A percentile compares a stretch with the other conserved stretches of the same genome.
Conservation (phyloP, 768 basidiomycete species). For the Leucocoprinus leucothites region DNA sequence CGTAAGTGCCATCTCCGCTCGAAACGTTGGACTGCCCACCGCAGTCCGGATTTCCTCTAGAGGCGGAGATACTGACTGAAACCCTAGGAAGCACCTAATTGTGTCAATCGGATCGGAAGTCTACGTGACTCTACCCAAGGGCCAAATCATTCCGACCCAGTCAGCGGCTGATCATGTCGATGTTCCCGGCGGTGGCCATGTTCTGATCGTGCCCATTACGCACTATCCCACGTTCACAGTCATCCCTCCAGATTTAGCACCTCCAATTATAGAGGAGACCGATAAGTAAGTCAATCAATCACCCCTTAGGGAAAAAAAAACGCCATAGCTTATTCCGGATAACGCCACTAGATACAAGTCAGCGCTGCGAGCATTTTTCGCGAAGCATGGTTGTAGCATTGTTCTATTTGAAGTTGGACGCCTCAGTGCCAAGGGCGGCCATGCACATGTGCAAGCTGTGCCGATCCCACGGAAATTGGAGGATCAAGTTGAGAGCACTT, state of each 20-base stretch:
- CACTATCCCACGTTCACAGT: conserved; percentile 88
- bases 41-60: not conserved
- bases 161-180: conserved; percentile 41
- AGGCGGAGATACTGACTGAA: conserved; percentile 10
- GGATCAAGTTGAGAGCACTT: conserved; percentile 65
- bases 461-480: conserved; percentile 68
- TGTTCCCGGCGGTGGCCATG: conserved; percentile 95
- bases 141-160: conserved; percentile 86
- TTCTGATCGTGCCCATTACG: conserved; percentile 89
- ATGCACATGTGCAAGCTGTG: conserved; percentile 89
- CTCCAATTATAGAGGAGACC: conserved; percentile 78
- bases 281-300: conserved; percentile 46
- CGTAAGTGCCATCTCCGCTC: conserved; percentile 43
- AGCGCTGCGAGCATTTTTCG: conserved; percentile 70
- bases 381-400: conserved; percentile 60
- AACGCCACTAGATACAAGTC: conserved; percentile 62
- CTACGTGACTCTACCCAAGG: conserved; percentile 95
- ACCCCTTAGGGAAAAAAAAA: not conserved
- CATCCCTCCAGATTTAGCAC: conserved; percentile 74
- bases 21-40: not conserved
- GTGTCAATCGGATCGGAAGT: conserved; percentile 91
- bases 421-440: conserved; percentile 81
- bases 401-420: conserved; percentile 90
- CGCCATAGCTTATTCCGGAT: not conserved
- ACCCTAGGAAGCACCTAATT: conserved; percentile 85